Evolutionary conservation across 2,329 filamentous ascomycete species (phyloP).

Genomic region (Aspergillus niger): DNA sequence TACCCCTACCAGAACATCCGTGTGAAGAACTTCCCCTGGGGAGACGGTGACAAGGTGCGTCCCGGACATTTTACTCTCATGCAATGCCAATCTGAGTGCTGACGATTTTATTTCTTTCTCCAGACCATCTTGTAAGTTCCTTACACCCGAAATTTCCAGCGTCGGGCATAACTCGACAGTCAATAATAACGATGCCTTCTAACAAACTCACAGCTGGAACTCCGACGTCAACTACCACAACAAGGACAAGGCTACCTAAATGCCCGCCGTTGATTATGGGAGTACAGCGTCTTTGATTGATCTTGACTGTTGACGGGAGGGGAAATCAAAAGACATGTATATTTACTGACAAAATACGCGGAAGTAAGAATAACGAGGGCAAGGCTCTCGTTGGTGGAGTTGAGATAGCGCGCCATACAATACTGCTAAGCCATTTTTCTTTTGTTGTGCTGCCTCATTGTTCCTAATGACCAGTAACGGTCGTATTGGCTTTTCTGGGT

Average conservation of each 20-base stretch:
- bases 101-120: slow-evolving; percentile 6
- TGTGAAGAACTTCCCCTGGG: slow-evolving; percentile 93
- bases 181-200: slow-evolving; percentile 8
- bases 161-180: neutral
- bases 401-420: slow-evolving; percentile 20
- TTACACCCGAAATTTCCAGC: neutral
- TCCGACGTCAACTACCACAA: slow-evolving; percentile 95
- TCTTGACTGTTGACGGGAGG: slow-evolving; percentile 3
- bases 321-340: slow-evolving; percentile 30
- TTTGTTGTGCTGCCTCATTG: slow-evolving; percentile 11
- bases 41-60: slow-evolving; percentile 88
- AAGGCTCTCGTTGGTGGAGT: slow-evolving; percentile 1
- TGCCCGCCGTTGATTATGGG: neutral
- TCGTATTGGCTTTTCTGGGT: neutral
- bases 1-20: slow-evolving; percentile 99
- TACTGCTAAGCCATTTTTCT: slow-evolving; percentile 18
- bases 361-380: slow-evolving; percentile 12
- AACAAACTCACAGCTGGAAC: slow-evolving; percentile 73
- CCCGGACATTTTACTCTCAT: neutral
- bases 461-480: neutral
- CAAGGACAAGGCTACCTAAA: slow-evolving; percentile 68
- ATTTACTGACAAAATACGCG: slow-evolving; percentile 28
- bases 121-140: slow-evolving; percentile 67
- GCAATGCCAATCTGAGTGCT: neutral
- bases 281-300: slow-evolving; percentile 7